Evolutionary conservation across 176 grass and related monocot species (phyloP), one percentile per base, ranked within the genome.

Genomic region (Oryza meyeriana): DNA sequence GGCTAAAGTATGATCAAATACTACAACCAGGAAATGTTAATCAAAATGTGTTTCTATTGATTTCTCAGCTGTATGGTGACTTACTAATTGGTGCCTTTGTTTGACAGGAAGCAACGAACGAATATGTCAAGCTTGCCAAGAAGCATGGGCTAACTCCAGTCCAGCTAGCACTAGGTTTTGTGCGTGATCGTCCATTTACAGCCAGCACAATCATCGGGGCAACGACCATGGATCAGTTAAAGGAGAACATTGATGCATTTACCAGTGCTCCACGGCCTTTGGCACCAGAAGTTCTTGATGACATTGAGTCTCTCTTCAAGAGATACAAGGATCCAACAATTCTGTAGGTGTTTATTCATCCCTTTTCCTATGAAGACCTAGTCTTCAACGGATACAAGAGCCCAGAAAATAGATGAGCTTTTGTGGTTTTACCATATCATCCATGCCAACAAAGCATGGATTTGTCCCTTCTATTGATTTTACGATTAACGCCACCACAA

Each of bases 191-290:
- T 24, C 90, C 90, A 2, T 97, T 97, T 83, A 91, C 76, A 33
- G 75, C 88, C n/a, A 97, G 94, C 78, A 82, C 95, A 39, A 94
- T 97, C 79, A 94, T 97, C 35, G 95, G 95, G 44, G 88, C 92
- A 24, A 97, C 95, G 25, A 91, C 74, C 73, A 72, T 97, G 77
- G 88, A 91, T 57, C 95, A 94, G 70, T 76, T 97, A 42, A 92
- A 83, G 82, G 95, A 94, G 78, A 89, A 97, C 66, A 92, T 94
- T 0, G 59, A 87, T 33, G 90, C 84, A 0, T 97, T 97, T 81
- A 84, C 48, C 4, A 81, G 81, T 7, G 75, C 90, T 32, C 85
- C 90, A 57, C 79, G 90, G 22, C 95, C 95, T 30, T 69, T 94
- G 30, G 83, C 90, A 30, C 58, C 85, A 0, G 78, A 97, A 80